Evolutionary conservation across 495 filamentous ascomycete species (phyloP), one percentile per base, ranked within the genome.

Genomic region (Daldinia bambusicola): DNA sequence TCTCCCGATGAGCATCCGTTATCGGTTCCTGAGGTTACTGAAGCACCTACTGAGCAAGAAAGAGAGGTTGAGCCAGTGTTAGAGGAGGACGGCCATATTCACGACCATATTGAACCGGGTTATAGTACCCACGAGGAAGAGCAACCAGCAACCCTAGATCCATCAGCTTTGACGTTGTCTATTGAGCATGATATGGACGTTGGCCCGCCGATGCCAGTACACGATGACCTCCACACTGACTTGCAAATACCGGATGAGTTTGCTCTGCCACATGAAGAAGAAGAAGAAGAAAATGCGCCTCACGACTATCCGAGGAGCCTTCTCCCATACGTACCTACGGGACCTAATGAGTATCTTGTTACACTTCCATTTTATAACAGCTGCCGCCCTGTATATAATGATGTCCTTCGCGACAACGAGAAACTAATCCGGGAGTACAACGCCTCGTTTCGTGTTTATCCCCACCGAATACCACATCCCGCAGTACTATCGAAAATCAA

Each of bases 331-430:
- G 52, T 75, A 16, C 63, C 70, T 10, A 69, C 63, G 0, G 74
- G 69, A 8, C 53, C 61, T 31, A 72, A 63, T 57, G 75, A 80
- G 6, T 78, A 79, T 58, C 62, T 80, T 12, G 69, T 84, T 20
- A 84, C 82, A 0, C 74, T 84, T 6, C 82, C 82, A 0, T 77
- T 84, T 61, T 76, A 79, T 6, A 76, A 79, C 4, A 80, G 66
- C 51, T 76, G 66, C 7, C 77, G 82, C 0, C 67, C 69, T 3
- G 70, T 74, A n/a, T 84, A 84, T 51, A 78, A 82, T 57, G 78
- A 78, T 31, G 68, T 77, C 3, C 70, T 84, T 22, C 53, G 60
- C 4, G 76, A 79, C 16, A 78, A 83, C 60, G 73, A 79, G 55
- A 52, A 22, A 3, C 66, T 79, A 20, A 78, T 84, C 48, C 55